Base-by-base conservation (phyloP, 2,329 filamentous ascomycete genomes). In the Aspergillus fructus region DNA sequence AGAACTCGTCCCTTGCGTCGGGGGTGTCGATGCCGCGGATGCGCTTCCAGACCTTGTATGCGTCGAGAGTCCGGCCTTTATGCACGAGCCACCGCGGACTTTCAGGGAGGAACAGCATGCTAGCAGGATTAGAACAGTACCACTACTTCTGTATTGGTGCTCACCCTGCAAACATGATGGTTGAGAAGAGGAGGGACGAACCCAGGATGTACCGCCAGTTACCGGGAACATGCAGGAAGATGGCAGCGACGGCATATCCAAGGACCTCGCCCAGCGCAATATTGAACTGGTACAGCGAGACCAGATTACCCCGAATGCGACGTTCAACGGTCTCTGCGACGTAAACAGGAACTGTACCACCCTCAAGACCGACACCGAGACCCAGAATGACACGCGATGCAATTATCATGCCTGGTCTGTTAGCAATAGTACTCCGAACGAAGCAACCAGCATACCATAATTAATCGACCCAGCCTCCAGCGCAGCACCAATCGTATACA, bases 181-280 rank as follows among this genome's bases (percentile, higher is more conserved):
- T 86, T 0, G 85, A 89, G 74, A 90, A 90, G 42, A 90, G 69
- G 2, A 90, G 80, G 0, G 88, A 90, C 1, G 85, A 89, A 4
- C 88, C 88, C 1, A 91, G 83, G 59, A 91, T 90, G 69, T 85
- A 90, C 39, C 88, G 81, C 88, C 88, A 91, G 75, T 87, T 87
- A 15, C 88, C 88, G 0, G 76, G 74, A 2, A 91, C 86, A n/a
- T 78, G 81, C 60, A 90, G 78, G 72, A 91, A 91, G 56, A 90
- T 89, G 47, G 88, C 88, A 0, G 85, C 88, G 1, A 90, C 83
- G 5, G 85, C 88, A 59, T 90, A 90, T 2, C 88, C 89, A 1
- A 91, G 77, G 2, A 91, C 88, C 64, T 90, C 88, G 27, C 88
- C 88, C 0, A 91, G 79, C 0, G 89, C 89, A 66, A 91, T 91